Base-by-base conservation (phyloP, 2,329 filamentous ascomycete genomes). In the Cryphonectria parasitica region DNA sequence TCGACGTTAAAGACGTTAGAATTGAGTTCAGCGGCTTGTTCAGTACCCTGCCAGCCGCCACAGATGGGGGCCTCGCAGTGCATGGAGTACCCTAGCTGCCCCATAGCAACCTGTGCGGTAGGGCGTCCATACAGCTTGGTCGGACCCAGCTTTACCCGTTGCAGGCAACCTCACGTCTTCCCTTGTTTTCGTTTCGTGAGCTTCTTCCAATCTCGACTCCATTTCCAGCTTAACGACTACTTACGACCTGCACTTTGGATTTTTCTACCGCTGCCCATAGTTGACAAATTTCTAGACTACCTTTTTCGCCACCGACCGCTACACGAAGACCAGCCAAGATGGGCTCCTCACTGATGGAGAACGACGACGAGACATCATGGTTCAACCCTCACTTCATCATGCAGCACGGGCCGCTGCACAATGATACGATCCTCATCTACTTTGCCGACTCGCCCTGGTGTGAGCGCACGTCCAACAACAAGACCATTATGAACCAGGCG, bases 351-450 rank as follows among this genome's bases (percentile, higher is more conserved):
- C 65, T 66, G 22, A 82, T 83, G 75, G 86, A 87, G 0, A 83
- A 85, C 1, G 85, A 87, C 8, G 90, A 91, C 78, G 90, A 92
- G 82, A 90, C 91, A 72, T 88, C 89, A 83, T 92, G 89, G 89
- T 84, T 84, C 71, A 84, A 86, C 52, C 87, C 87, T 28, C 79
- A 79, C 64, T 81, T 83, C 60, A 81, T 85, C 62, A 81, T 83
- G 64, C 78, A 80, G 62, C 86, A 88, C 82, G 85, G 83, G 73
- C 86, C 88, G 77, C 84, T 92, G 66, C 89, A 92, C 79, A 87
- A 84, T 74, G 91, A 91, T 78, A 86, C 85, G 62, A 84, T 92
- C 71, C 87, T 91, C 71, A 90, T 87, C 81, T 92, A 92, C 81
- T 91, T 92, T 74, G 86, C 89, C 74, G 82, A 86, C 72, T 91